Percentiles rank a stretch among this genome's conserved stretches.
phyloP scores from a whole-genome alignment of 305 asterid genomes.

The Petunia hybrid region DNA sequence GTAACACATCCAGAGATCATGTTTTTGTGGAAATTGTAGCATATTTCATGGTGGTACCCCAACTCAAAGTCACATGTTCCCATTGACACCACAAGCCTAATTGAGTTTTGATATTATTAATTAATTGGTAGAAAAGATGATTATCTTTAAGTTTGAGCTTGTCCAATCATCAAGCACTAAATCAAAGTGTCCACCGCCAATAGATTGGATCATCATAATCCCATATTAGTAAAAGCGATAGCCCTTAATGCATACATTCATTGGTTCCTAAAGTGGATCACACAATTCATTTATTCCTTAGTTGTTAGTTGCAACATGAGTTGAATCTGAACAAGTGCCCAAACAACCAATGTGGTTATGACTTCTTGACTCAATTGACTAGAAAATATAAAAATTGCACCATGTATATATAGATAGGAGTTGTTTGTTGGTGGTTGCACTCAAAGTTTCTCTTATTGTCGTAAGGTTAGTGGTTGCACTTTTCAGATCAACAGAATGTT shows the following conservation, averaged over 20 bases:
- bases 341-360: conserved; percentile 27
- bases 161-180: conserved; percentile 27
- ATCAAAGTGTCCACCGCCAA: background rate
- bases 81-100: background rate
- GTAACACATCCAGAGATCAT: background rate
- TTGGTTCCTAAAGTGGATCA: conserved; percentile 30
- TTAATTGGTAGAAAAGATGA: background rate
- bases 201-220: conserved; percentile 28
- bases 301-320: conserved; percentile 28
- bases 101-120: background rate
- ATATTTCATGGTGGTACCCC: conserved; percentile 8
- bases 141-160: conserved; percentile 17
- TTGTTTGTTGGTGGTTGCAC: conserved; percentile 50
- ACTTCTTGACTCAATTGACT: background rate
- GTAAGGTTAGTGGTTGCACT: conserved; percentile 40
- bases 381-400: conserved; percentile 3
- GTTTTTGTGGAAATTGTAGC: conserved; percentile 16
- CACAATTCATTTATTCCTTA: conserved; percentile 25
- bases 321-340: conserved; percentile 19
- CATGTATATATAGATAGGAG: conserved; percentile 27
- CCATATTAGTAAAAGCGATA: background rate
- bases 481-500: conserved; percentile 33
- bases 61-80: conserved; percentile 24
- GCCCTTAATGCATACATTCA: conserved; percentile 16
- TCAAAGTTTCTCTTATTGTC: conserved; percentile 10